Base-by-base conservation (phyloP, 2,329 filamentous ascomycete genomes). In the Alternaria viburni region DNA sequence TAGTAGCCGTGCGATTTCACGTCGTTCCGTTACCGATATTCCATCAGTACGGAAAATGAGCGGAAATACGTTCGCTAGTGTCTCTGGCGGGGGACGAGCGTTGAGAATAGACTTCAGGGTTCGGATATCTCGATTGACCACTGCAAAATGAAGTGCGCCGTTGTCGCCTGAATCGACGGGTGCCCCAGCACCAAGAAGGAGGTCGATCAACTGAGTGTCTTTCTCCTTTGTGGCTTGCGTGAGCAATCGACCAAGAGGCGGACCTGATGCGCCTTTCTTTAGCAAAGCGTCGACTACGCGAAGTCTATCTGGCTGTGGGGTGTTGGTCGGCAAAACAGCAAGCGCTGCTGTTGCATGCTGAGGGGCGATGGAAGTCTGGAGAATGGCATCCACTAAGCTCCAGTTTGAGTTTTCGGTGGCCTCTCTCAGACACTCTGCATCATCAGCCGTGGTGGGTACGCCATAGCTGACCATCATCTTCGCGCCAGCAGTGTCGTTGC, bases 381-480 rank as follows among this genome's bases (percentile, higher is more conserved):
- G 63, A 6, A 79, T 74, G 0, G 65, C 64, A 45, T 77, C 69
- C 11, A 68, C 68, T 7, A 79, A 50, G 11, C 28, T 41, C 76
- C 76, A 79, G 49, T 77, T 78, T 3, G 66, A 67, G 25, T 75
- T 73, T 3, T 59, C 59, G 15, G 78, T 57, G 5, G 76, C 74
- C 45, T 69, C 65, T 46, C 62, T 67, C 4, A 79, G 62, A 55
- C 74, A 77, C 55, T 79, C 74, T 3, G 74, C 74, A 36, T 74
- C 71, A 19, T 78, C 75, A 8, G 69, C 57, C 9, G 64, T 58
- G 12, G 74, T 74, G 1, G 76, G 71, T 13, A 78, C 76, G 5
- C 73, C 75, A 54, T 76, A 69, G 12, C 64, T 69, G 36, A 79
- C 60, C 66, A 79, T 70, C 71, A 78, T 68, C 28, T 66, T 68